Base-by-base conservation (phyloP, 179 eudicot species). In the Beta macrorhiza region DNA sequence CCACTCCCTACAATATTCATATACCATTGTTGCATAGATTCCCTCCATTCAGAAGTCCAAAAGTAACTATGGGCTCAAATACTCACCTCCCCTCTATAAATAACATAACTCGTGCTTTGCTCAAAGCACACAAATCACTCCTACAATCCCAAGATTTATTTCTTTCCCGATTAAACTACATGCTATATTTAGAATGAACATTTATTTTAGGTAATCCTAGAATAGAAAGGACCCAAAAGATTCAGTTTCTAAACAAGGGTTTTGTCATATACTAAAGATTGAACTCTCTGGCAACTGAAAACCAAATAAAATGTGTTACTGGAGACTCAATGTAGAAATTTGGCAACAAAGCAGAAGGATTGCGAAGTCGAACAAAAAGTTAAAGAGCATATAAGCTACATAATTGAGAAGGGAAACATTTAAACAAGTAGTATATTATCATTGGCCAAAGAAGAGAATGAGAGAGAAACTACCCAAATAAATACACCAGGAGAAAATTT, bases 251-350 rank as follows among this genome's bases (percentile, higher is more conserved):
- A 16, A 29, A 17, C 52, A 49, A 32, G 76, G 64, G 47, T 15
- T 74, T 74, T 55, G 3, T 13, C 25, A 74, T 32, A 74, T 32
- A 69, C 55, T 14, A 5, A 47, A 42, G 16, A 44, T 57, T 79
- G 49, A 20, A 4, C 76, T 25, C 76, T 47, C 68, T 37, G 65
- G 70, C 61, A 22, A 72, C 69, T 22, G 22, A 71, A 70, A 70
- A 37, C 44, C 25, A 45, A 64, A 74, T 14, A 55, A 14, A 72
- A 61, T 52, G 0, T 53, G 45, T 7, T 11, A 83, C 15, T 3
- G 7, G 49, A 8, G 4, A 61, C 74, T 20, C 32, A 45, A 75
- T 67, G 25, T 4, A 58, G 16, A 67, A 67, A 67, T 67, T 74
- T 52, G 14, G 67, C 45, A 75, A 44, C 16, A 65, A 58, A 32